Percentiles rank a stretch among this genome's conserved stretches.
Conservation (phyloP, 371 early-diverging fungal genomes). For the Mortierella sp. region DNA sequence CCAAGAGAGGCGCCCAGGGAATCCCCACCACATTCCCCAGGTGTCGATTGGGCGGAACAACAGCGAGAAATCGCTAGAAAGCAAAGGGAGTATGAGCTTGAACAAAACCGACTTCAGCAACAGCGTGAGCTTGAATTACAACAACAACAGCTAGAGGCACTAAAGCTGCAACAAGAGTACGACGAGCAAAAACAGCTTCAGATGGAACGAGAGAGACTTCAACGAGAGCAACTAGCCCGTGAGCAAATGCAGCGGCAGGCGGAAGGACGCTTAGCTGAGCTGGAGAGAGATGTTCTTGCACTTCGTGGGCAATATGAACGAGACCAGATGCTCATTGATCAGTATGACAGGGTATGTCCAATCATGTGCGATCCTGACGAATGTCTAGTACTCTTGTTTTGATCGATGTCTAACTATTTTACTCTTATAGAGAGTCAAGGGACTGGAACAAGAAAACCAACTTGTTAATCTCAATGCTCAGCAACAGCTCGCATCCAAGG, state of each 20-base stretch:
- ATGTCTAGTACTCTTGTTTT: too few species aligned
- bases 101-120: conserved; percentile 70
- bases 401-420: too few species aligned
- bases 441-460: too few species aligned
- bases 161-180: conserved; percentile 70
- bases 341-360: conserved; percentile 73
- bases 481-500: conserved; percentile 73
- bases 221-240: conserved; percentile 70
- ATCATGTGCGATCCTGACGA: too few species aligned
- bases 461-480: conserved; percentile 70
- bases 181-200: conserved; percentile 66
- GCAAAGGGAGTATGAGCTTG: conserved; percentile 77
- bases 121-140: conserved; percentile 72
- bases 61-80: conserved; percentile 69
- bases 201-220: conserved; percentile 78
- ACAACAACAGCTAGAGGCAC: conserved; percentile 58
- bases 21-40: conserved; percentile 61
- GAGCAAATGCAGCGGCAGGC: conserved; percentile 81
- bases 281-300: conserved; percentile 78
- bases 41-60: conserved; percentile 62
- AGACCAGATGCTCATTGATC: conserved; percentile 79
- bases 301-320: conserved; percentile 77
- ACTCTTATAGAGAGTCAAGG: too few species aligned
- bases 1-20: conserved; percentile 53
- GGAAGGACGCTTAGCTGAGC: conserved; percentile 73